phyloP scores from a whole-genome alignment of 2,329 filamentous ascomycete genomes.

The Fusarium sp. region DNA sequence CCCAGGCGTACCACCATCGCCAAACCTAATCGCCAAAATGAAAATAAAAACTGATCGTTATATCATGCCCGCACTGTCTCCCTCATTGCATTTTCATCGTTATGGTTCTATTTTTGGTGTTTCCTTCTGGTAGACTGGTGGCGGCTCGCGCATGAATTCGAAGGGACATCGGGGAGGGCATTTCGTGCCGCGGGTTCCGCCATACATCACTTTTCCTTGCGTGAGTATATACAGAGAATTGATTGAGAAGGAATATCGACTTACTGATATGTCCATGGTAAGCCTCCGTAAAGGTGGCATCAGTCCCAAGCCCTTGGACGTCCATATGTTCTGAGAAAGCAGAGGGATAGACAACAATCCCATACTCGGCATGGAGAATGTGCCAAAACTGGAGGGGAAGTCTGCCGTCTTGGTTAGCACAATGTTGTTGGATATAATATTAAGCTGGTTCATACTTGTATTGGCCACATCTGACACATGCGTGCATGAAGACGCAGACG shows the following conservation, averaged over 20 bases:
- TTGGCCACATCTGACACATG: constrained; percentile 55
- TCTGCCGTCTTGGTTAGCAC: constrained; percentile 38
- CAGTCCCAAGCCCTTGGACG: constrained; percentile 50
- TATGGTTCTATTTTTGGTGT: constrained; percentile 16
- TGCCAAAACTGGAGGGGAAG: constrained; percentile 56
- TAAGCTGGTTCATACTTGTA: constrained; percentile 49
- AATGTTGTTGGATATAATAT: not conserved
- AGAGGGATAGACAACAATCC: constrained; percentile 58
- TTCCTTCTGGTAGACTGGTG: constrained; percentile 53
- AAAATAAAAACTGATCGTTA: constrained; percentile 8
- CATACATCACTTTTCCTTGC: constrained; percentile 53
- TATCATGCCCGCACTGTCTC: not conserved
- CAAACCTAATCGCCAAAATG: constrained; percentile 13
- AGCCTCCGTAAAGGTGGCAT: constrained; percentile 56
- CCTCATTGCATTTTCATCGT: not conserved
- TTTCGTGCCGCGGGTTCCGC: constrained; percentile 45
- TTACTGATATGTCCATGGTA: constrained; percentile 56
- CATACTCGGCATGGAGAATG: constrained; percentile 55
- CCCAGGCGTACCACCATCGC: constrained; percentile 12
- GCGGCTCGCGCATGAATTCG: constrained; percentile 55
- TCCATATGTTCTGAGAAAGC: constrained; percentile 55
- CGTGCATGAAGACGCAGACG: constrained; percentile 57
- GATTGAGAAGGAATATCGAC: not conserved
- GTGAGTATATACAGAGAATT: constrained; percentile 8
- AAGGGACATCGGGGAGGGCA: constrained; percentile 56